These are phyloP conservation scores for Candida pini DNA, from an alignment of 805 yeast genomes.

Conservation along the genomic window DNA sequence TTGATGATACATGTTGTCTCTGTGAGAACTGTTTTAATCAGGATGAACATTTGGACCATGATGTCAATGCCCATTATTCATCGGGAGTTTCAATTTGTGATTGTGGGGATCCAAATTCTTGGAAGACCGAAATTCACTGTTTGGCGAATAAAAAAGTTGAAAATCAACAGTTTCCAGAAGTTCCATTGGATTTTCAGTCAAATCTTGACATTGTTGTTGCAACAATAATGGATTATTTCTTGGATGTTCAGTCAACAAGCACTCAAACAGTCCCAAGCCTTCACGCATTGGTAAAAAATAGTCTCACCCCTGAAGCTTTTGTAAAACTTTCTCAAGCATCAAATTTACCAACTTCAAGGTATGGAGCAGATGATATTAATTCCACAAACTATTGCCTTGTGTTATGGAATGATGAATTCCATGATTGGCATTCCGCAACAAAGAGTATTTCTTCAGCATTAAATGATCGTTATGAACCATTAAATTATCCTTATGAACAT, in stretches of 20 bases:
- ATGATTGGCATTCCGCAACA: slow-evolving; percentile 38
- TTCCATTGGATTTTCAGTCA: slow-evolving; percentile 15
- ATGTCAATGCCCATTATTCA: slow-evolving; percentile 49
- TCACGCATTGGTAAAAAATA: slow-evolving; percentile 2
- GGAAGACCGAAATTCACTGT: slow-evolving; percentile 50
- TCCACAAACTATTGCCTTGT: slow-evolving; percentile 39
- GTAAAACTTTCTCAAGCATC: slow-evolving; percentile 26
- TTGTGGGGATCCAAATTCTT: slow-evolving; percentile 68
- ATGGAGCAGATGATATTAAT: slow-evolving; percentile 33
- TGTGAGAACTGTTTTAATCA: slow-evolving; percentile 70
- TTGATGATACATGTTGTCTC: slow-evolving; percentile 72
- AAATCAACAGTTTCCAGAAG: slow-evolving; percentile 6
- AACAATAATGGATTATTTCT: slow-evolving; percentile 34
- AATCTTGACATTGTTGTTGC: slow-evolving; percentile 24
- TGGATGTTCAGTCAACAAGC: slow-evolving; percentile 34
- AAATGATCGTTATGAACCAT: neutral
- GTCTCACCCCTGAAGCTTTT: slow-evolving; percentile 5
- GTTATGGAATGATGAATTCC: slow-evolving; percentile 79
- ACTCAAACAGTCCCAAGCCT: slow-evolving; percentile 20
- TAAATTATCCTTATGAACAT: slow-evolving; percentile 23
- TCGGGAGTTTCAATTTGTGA: slow-evolving; percentile 60
- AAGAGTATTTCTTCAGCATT: slow-evolving; percentile 14
- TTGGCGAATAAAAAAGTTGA: slow-evolving; percentile 16
- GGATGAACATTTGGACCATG: slow-evolving; percentile 62
- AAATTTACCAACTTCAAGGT: slow-evolving; percentile 27